Evolutionary conservation across 208 protist species (phyloP).

Genomic region (Trichomonas vaginalis): DNA sequence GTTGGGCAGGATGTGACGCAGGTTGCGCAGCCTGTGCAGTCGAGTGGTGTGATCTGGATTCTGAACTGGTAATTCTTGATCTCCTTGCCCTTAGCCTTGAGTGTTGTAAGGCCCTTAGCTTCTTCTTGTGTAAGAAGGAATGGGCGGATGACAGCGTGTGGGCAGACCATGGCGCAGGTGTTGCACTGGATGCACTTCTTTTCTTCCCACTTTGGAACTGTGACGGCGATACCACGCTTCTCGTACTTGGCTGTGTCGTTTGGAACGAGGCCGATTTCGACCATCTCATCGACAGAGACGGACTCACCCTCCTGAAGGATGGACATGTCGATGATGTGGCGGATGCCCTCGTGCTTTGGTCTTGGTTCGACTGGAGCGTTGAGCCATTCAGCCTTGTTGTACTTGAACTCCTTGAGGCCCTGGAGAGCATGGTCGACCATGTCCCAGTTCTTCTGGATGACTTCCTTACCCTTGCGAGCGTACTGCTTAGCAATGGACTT

Average conservation of each 20-base stretch:
- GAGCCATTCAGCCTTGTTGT: constrained; percentile 11
- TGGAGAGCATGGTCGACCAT: constrained; percentile 32
- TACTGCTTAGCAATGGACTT: constrained; percentile 46
- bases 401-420: neutral
- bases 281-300: neutral
- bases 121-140: constrained; percentile 35
- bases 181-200: constrained; percentile 56
- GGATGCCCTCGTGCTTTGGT: neutral
- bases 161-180: constrained; percentile 49
- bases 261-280: neutral
- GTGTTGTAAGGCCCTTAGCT: too few relatives aligned
- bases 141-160: constrained; percentile 52
- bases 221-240: constrained; percentile 35
- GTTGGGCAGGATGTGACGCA: constrained; percentile 46
- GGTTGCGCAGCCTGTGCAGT: constrained; percentile 53
- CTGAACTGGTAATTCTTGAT: constrained; percentile 33
- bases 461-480: constrained; percentile 37
- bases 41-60: constrained; percentile 46
- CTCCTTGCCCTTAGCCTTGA: constrained; percentile 29
- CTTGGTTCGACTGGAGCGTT: neutral
- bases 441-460: constrained; percentile 43
- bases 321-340: neutral
- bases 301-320: neutral
- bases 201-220: constrained; percentile 42
- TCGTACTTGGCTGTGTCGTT: constrained; percentile 38